phyloP scores from a whole-genome alignment of 2,329 filamentous ascomycete genomes.

The Colletotrichum sidae region DNA sequence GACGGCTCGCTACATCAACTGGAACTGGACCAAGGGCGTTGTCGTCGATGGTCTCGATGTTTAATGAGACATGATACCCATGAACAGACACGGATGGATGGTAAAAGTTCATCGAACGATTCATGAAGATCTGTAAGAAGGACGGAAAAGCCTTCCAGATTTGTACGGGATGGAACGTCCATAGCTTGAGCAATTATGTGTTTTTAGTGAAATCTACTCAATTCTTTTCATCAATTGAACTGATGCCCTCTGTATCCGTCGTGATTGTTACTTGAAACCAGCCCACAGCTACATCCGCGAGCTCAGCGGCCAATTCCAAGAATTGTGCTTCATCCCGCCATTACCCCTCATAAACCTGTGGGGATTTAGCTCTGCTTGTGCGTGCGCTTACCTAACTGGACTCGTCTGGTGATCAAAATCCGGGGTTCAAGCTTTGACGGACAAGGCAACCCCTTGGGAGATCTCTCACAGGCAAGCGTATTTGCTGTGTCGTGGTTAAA shows the following conservation, averaged over 20 bases:
- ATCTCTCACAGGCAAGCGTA: neutral
- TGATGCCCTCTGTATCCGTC: neutral
- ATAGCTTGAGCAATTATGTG: conserved; percentile 29
- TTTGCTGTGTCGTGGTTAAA: conserved; percentile 12
- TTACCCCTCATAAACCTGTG: conserved; percentile 28
- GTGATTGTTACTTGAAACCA: neutral
- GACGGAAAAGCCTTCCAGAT: conserved; percentile 38
- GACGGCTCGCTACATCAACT: conserved; percentile 80
- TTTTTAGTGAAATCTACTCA: conserved; percentile 32
- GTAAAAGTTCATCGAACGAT: conserved; percentile 31
- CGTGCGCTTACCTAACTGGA: conserved; percentile 26
- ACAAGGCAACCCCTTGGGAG: conserved; percentile 26
- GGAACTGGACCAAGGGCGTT: conserved; percentile 87
- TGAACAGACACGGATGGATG: conserved; percentile 32
- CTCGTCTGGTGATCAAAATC: conserved; percentile 24
- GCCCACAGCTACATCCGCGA: neutral
- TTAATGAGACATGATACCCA: conserved; percentile 53
- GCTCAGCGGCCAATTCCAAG: neutral
- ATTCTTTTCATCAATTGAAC: neutral
- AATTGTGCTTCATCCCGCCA: neutral
- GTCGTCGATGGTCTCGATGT: conserved; percentile 89
- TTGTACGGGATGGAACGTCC: conserved; percentile 26
- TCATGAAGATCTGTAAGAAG: conserved; percentile 38
- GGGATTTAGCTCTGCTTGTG: conserved; percentile 23
- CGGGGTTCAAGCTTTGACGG: conserved; percentile 31